phyloP scores from a whole-genome alignment of 2,329 filamentous ascomycete genomes.

The Alternaria incomplexa region DNA sequence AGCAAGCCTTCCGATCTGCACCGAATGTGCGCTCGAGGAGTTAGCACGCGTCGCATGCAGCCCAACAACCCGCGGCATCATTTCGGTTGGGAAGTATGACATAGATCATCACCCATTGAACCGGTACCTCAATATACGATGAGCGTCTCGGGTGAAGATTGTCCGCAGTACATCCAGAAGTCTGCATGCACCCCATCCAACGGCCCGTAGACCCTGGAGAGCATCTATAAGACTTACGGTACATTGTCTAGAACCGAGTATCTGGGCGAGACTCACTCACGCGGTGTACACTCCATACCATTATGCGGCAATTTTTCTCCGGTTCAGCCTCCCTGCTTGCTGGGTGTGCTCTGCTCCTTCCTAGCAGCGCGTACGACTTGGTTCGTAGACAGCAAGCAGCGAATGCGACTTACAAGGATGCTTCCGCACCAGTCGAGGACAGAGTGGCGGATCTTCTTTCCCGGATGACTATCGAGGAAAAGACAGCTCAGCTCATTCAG shows the following conservation, averaged over 20 bases:
- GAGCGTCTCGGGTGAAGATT: conserved; percentile 18
- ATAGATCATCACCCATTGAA: conserved; percentile 8
- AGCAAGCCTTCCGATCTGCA: not conserved
- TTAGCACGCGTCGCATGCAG: not conserved
- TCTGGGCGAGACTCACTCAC: not conserved
- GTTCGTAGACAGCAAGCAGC: conserved; percentile 33
- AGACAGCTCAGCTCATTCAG: conserved; percentile 68
- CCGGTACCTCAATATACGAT: conserved; percentile 20
- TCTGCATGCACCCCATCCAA: not conserved
- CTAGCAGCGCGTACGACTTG: conserved; percentile 32
- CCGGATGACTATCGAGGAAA: conserved; percentile 77
- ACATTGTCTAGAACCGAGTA: conserved; percentile 1
- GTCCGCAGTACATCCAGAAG: conserved; percentile 9
- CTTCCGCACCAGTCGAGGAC: conserved; percentile 66
- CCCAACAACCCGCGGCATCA: not conserved
- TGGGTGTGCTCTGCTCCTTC: conserved; percentile 19
- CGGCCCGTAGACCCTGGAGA: conserved; percentile 5
- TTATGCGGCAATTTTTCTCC: not conserved
- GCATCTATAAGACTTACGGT: conserved; percentile 18
- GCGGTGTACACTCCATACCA: not conserved
- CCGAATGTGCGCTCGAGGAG: not conserved
- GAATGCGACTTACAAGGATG: conserved; percentile 64
- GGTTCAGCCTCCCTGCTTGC: conserved; percentile 17
- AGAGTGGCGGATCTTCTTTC: conserved; percentile 71
- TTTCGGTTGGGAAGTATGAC: not conserved